Evolutionary conservation across 345 rosid genomes (phyloP), one percentile per base, ranked within the genome.

Genomic region (Aquilaria sinensis): DNA sequence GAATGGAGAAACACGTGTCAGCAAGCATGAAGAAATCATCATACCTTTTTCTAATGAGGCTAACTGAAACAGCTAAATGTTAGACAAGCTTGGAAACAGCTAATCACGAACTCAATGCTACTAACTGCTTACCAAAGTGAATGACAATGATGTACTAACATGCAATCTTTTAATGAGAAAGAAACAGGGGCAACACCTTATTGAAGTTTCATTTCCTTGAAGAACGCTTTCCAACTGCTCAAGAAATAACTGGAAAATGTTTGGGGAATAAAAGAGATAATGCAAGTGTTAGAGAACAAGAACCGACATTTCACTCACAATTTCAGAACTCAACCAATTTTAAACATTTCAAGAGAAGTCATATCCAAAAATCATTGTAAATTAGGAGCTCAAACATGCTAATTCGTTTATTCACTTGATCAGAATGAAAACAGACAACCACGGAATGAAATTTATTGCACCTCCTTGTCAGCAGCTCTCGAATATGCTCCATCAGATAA

Each of bases 161-260:
- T 23, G 23, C 23, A 23, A 23, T 23, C 23, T 23, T 23, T 23
- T 23, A 16, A 32, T 43, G 32, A 51, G 29, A 14, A 50, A 47
- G 31, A 10, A 69, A 69, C 37, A 58, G 31, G 34, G 56, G 31
- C 31, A 29, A 58, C 66, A 91, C 99, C 87, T 89, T 74, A 89
- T 83, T 58, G 92, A 85, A 67, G 79, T 74, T 67, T 81, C 90
- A 56, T 72, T 77, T 79, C 92, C 97, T 77, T 83, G 91, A 76
- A 95, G 89, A 75, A 85, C 90, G 58, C 75, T 66, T 32, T 84
- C 97, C 78, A 95, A 74, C 86, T 85, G 97, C 84, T 89, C 97
- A 70, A 91, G 82, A 73, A 95, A 94, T 83, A 94, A 71, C 97
- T 94, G 90, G 51, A 76, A 56, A 55, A 54, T 23, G 68, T 74